Evolutionary conservation across 2,329 filamentous ascomycete species (phyloP).

Genomic region (Thielaviopsis populi): DNA sequence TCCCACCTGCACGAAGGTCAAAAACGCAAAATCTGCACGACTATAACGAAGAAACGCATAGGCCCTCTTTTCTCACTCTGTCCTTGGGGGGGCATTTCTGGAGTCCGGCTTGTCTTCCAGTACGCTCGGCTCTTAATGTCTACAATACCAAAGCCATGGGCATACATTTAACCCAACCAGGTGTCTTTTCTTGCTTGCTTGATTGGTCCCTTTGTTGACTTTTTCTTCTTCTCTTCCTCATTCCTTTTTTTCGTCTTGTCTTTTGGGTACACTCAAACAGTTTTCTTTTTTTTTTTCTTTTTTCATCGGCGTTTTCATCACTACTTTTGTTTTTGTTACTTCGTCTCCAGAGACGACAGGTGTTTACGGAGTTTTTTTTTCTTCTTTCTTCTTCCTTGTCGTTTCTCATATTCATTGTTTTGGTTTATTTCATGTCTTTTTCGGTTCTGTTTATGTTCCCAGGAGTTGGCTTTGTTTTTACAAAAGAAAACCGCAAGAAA

Average conservation of each 20-base stretch:
- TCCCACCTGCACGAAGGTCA: neutral
- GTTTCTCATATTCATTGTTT: neutral
- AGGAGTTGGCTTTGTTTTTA: neutral
- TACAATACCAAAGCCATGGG: neutral
- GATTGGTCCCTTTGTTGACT: neutral
- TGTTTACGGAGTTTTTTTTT: constrained; percentile 2
- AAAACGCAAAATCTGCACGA: neutral
- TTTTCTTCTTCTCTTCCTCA: neutral
- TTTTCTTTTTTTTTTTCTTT: constrained; percentile 6
- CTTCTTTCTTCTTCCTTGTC: constrained; percentile 3
- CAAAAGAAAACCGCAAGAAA: neutral
- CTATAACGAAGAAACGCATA: neutral
- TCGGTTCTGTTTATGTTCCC: neutral
- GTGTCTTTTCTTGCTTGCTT: neutral
- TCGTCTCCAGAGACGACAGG: constrained; percentile 1
- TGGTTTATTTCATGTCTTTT: neutral
- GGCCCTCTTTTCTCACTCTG: neutral
- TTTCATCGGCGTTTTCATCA: neutral
- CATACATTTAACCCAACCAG: neutral
- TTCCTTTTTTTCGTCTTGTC: neutral
- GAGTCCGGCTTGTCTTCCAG: neutral
- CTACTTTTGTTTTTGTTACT: neutral
- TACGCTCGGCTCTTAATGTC: neutral
- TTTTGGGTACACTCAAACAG: neutral
- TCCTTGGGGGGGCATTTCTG: neutral